Conservation (phyloP, 805 yeast species). For the Nakazawaea holstii region DNA sequence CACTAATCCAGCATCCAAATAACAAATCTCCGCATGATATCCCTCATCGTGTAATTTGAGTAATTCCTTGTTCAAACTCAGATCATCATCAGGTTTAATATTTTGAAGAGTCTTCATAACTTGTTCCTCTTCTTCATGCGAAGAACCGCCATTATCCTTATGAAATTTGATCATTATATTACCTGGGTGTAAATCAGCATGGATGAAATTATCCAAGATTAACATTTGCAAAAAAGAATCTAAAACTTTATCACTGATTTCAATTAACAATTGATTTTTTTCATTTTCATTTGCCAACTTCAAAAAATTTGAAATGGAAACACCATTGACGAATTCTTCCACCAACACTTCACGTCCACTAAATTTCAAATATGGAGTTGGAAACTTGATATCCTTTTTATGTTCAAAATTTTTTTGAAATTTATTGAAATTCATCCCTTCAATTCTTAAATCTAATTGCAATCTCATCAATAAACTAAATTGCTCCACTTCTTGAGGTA, state of each 20-base stretch:
- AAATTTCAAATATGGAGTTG: conserved; percentile 61
- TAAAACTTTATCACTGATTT: conserved; percentile 73
- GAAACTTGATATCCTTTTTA: conserved; percentile 65
- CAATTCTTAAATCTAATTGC: conserved; percentile 87
- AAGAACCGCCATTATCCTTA: conserved; percentile 37
- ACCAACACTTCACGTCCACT: conserved; percentile 71
- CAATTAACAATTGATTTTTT: conserved; percentile 50
- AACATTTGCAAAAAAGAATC: conserved; percentile 93
- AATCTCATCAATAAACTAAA: conserved; percentile 80
- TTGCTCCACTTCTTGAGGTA: conserved; percentile 91
- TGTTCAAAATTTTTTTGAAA: conserved; percentile 68
- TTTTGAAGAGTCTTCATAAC: conserved; percentile 35
- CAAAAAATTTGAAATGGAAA: conserved; percentile 73
- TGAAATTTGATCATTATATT: conserved; percentile 77
- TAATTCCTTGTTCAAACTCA: conserved; percentile 43
- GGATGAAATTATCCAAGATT: conserved; percentile 88
- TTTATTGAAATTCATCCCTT: conserved; percentile 70
- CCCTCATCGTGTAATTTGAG: conserved; percentile 44
- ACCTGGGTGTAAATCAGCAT: conserved; percentile 97
- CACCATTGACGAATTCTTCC: conserved; percentile 80
- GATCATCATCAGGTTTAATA: conserved; percentile 27
- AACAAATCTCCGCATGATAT: conserved; percentile 80
- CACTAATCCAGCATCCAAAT: conserved; percentile 89
- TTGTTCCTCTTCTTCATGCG: conserved; percentile 40
- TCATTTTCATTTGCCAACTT: conserved; percentile 40